Evolutionary conservation across 2,329 filamentous ascomycete genomes (phyloP), one percentile per base, ranked within the genome.

Genomic region (Penicillium aurantiogriseum): DNA sequence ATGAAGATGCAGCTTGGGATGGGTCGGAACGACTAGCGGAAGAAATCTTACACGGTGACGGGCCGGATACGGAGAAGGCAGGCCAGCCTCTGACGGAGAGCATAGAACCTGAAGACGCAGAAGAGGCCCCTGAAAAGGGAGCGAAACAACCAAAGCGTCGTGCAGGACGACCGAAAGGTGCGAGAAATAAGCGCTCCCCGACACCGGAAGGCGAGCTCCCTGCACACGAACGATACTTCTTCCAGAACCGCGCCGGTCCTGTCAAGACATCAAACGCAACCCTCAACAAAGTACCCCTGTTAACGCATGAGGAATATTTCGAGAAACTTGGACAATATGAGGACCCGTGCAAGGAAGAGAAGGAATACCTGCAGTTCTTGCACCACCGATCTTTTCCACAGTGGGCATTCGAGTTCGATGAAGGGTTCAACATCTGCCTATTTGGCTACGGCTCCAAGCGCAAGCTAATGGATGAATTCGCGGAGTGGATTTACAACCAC

Each of bases 381-480:
- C 93, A 97, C 71, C 80, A 85, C 44, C 85, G 89, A 59, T 91
- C 89, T 0, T 97, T 96, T 71, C 84, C 88, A 2, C 94, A 97
- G 71, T 99, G 94, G 94, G 78, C 83, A 0, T 97, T 97, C 71
- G 94, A 99, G 77, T 83, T 97, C 17, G 81, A 86, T 5, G 86
- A 96, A 71, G 87, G 87, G 23, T 97, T 96, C 79, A 92, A 90
- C 68, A 80, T 97, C 51, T 96, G 94, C 70, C 77, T 97, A 0
- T 97, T 95, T 71, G 94, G 94, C 31, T 96, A 91, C 71, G 94
- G 94, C 0, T 96, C 92, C 2, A 99, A 99, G 75, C 83, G 90
- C 35, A 77, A 80, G 3, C 83, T 97, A 1, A 80, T 93, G 10
- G 85, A 88, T 58, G 81, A 84, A 43, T 95, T 96, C 71, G 92